Evolutionary conservation across 306 rosid genomes (phyloP), one percentile per base, ranked within the genome.

Genomic region (Medicago lupulina): DNA sequence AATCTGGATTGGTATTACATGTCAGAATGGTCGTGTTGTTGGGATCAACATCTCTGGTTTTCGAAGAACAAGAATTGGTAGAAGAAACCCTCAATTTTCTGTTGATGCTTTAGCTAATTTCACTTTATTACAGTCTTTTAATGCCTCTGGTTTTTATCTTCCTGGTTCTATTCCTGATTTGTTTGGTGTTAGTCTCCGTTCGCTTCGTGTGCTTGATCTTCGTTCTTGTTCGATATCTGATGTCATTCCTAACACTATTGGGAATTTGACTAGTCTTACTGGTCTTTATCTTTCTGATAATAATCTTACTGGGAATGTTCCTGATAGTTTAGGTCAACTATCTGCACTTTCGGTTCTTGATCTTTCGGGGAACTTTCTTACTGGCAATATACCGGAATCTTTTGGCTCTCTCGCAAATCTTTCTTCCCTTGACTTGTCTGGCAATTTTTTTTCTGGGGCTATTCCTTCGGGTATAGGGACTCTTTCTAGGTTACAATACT

Each of bases 41-140:
- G 93, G 84, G 89, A 83, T 95, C 81, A 86, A 89, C 74, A 85
- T 95, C 60, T 87, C 93, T 83, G 96, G 98, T 47, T 95, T 95
- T 70, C 79, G 82, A 79, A 87, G 98, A 75, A 95, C 97, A 0
- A 43, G 98, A 36, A 72, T 85, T 63, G 97, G 98, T 14, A 83
- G 81, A 38, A 70, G 19, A 73, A 90, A 83, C 86, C 98, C 98
- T 57, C 90, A 85, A 70, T 95, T 95, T 75, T 8, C 88, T 2
- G 90, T 90, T 11, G 85, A 86, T 54, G 84, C 93, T 59, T 87
- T 95, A 81, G 88, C 85, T 84, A 89, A 95, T 86, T 85, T 95
- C 65, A 90, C 97, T 17, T 76, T 76, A 39, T 75, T 95, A 79
- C 61, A 74, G 36, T 75, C 89, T 34, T 92, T 95, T 67, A 95